Evolutionary conservation across 306 rosid genomes (phyloP).

Genomic region (Aeschynomene evenia): DNA sequence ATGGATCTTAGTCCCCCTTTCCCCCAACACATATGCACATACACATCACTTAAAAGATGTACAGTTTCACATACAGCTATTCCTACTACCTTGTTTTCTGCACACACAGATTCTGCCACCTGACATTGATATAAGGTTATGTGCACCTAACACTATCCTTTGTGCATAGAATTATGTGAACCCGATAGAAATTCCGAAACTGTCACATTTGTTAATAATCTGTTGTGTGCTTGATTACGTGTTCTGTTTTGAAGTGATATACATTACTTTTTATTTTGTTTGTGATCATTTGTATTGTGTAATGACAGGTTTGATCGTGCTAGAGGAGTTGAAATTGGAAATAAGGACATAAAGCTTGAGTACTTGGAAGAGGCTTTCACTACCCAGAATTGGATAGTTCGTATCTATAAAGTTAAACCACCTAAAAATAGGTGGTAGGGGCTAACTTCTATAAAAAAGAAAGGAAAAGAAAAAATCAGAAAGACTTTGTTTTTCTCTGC

Average conservation of each 20-base stretch:
- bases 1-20: background rate
- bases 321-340: constrained; percentile 97
- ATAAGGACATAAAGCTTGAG: constrained; percentile 91
- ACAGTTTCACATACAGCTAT: background rate
- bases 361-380: constrained; percentile 98
- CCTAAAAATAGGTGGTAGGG: constrained; percentile 93
- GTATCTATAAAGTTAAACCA: constrained; percentile 98
- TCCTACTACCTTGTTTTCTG: background rate
- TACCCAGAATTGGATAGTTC: constrained; percentile 97
- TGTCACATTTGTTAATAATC: background rate
- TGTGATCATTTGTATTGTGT: background rate
- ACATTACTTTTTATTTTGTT: background rate
- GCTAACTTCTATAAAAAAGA: background rate
- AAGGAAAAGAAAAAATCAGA: background rate
- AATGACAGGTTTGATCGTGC: constrained; percentile 92
- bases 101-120: background rate
- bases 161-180: background rate
- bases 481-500: constrained; percentile 27
- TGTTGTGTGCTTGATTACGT: constrained; percentile 2
- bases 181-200: background rate
- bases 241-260: background rate
- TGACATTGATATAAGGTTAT: background rate
- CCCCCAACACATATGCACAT: background rate
- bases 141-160: background rate
- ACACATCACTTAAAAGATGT: background rate